A percentile compares a stretch with the other conserved stretches of the same genome.
phyloP scores from a whole-genome alignment of 2,329 filamentous ascomycete genomes.

The Trichophyton equinum region DNA sequence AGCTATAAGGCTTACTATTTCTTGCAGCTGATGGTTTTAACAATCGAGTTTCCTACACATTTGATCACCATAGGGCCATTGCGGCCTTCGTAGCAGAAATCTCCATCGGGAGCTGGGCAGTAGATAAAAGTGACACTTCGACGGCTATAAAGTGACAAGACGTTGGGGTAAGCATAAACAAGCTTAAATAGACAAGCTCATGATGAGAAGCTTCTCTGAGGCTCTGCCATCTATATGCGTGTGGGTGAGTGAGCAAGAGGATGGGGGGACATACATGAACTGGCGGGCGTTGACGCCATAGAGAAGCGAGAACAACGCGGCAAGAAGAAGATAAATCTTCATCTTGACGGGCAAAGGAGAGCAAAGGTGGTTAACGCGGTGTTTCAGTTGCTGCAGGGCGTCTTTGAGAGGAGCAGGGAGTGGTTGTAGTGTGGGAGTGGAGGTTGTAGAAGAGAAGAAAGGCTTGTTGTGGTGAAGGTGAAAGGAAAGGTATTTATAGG shows the following conservation, averaged over 20 bases:
- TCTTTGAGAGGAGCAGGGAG: background rate
- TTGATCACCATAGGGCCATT: background rate
- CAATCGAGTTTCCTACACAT: background rate
- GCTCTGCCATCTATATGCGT: too few relatives aligned
- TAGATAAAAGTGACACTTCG: background rate
- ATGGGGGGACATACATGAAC: background rate
- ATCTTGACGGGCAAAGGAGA: background rate
- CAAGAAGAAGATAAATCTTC: background rate
- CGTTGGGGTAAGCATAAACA: background rate
- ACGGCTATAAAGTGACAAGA: background rate
- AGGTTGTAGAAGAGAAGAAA: constrained; percentile 2
- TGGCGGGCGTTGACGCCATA: background rate
- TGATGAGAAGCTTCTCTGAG: background rate
- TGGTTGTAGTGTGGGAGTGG: background rate
- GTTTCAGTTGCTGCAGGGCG: background rate
- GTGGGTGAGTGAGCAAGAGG: background rate
- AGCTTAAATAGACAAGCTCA: background rate
- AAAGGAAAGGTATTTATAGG: background rate
- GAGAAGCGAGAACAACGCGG: background rate
- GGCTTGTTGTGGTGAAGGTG: background rate
- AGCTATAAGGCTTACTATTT: background rate
- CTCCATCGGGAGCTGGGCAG: background rate
- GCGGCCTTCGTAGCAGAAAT: background rate
- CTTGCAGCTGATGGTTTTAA: constrained; percentile 1
- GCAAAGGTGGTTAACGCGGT: background rate